A percentile compares a stretch with the other conserved stretches of the same genome.
These are phyloP conservation scores for Trichoderma sp. DNA, from an alignment of 2,329 filamentous ascomycete species.

Conservation along the genomic window DNA sequence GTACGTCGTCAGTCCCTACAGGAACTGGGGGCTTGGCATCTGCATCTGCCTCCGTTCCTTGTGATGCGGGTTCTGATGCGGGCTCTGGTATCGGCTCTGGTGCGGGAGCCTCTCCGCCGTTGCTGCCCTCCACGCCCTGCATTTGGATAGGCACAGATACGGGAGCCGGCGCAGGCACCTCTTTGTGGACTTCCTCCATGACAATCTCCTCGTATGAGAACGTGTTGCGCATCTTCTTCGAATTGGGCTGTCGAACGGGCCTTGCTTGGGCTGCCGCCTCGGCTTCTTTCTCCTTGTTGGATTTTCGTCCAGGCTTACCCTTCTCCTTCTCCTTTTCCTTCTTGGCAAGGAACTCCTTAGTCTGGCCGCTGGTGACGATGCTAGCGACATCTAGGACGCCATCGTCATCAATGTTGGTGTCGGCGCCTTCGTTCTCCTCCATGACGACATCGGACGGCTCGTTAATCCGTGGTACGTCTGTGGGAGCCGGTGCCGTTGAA, in stretches of 20 bases:
- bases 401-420: slow-evolving; percentile 53
- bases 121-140: slow-evolving; percentile 33
- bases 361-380: slow-evolving; percentile 78
- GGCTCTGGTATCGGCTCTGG: background rate
- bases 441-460: slow-evolving; percentile 41
- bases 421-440: slow-evolving; percentile 27
- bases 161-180: background rate
- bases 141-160: background rate
- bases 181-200: slow-evolving; percentile 50
- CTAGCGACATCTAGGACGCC: slow-evolving; percentile 81
- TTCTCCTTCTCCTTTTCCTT: slow-evolving; percentile 76
- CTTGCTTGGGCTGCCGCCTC: slow-evolving; percentile 52
- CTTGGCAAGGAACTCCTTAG: slow-evolving; percentile 77
- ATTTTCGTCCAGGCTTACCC: slow-evolving; percentile 54
- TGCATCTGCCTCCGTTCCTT: slow-evolving; percentile 4
- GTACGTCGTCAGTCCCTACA: slow-evolving; percentile 15
- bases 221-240: slow-evolving; percentile 64
- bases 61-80: background rate
- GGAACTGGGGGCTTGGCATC: slow-evolving; percentile 9
- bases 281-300: slow-evolving; percentile 54
- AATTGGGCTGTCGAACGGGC: slow-evolving; percentile 64
- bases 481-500: slow-evolving; percentile 28
- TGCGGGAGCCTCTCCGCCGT: background rate
- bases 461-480: slow-evolving; percentile 36
- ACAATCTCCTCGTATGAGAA: slow-evolving; percentile 72